Base-by-base conservation (phyloP, 2,329 filamentous ascomycete species). In the Botrytis galanthina region DNA sequence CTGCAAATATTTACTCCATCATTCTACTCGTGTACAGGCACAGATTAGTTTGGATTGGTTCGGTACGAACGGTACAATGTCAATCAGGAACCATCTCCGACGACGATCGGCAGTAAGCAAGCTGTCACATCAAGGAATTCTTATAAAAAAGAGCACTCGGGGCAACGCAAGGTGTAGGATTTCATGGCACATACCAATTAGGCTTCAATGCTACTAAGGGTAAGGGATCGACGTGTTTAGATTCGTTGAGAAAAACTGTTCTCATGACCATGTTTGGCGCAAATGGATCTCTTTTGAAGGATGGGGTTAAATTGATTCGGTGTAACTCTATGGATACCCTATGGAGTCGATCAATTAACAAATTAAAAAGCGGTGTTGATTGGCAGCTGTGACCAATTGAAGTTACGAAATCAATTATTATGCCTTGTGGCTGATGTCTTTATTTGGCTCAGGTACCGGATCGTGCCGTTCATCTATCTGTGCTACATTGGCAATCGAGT, bases 21-120 rank as follows among this genome's bases (percentile, higher is more conserved):
- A 10, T 22, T 44, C 54, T 20, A n/a, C 26, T 54, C 48, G 48
- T 54, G 29, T 8, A 44, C 22, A 8, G 5, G 37, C 22, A 29
- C 37, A 35, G 14, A 57, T 32, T 22, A 12, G 4, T 37, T 51
- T 29, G 48, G 8, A 42, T 29, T 57, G 70, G 59, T 44, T 20
- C 26, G 60, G 70, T 22, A 66, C 29, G 35, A 39, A 32, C 35
- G 44, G 35, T 1, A 44, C 4, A 54, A 5, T 67, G 22, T 42
- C 37, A 67, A 57, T 59, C 29, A 44, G 35, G 70, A 39, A 64
- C 32, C 20, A 72, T 59, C 46, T 39, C 61, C 70, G 70, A 67
- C 18, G 10, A 44, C 7, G 70, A 72, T 72, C 37, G 32, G 22
- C 70, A 42, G 35, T 35, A n/a, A 54, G 35, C 48, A 57, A 29